Percentiles rank a stretch among this genome's conserved stretches.
These are phyloP conservation scores for Eragrostis nindensis DNA, from an alignment of 176 grass and related monocot genomes.

Conservation along the genomic window DNA sequence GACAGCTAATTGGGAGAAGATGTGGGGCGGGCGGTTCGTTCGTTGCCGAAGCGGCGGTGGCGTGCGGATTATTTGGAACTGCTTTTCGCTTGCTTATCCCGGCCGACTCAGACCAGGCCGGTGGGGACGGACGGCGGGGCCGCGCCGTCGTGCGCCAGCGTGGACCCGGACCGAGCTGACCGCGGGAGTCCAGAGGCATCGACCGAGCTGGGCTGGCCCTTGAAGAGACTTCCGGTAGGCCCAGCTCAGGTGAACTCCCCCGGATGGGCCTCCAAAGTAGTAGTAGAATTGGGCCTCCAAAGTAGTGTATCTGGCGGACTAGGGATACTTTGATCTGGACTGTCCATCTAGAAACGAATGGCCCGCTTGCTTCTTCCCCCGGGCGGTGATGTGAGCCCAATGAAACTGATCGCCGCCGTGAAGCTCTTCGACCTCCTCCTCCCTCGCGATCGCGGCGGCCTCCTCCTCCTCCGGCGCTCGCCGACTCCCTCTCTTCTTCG, in stretches of 20 bases:
- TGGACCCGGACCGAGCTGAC: background rate
- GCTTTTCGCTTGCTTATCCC: too few species aligned
- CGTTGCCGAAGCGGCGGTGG: conserved; percentile 1
- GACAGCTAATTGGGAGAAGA: background rate
- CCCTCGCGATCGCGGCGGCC: conserved; percentile 9
- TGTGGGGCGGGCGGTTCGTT: background rate
- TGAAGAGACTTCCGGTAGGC: background rate
- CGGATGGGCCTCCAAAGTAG: too few species aligned
- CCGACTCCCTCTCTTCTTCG: background rate
- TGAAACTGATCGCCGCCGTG: too few species aligned
- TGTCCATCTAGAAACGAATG: too few species aligned
- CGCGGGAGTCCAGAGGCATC: background rate
- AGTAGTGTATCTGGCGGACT: too few species aligned
- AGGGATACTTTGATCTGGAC: too few species aligned
- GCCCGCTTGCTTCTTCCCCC: too few species aligned
- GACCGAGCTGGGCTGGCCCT: background rate
- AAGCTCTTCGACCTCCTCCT: background rate
- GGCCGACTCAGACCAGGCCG: too few species aligned
- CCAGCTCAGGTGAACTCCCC: too few species aligned
- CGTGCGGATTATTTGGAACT: conserved; percentile 28
- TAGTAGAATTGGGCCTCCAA: too few species aligned
- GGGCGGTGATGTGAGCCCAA: too few species aligned
- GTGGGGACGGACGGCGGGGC: background rate
- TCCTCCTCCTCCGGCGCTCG: conserved; percentile 17
- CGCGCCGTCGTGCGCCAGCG: background rate